Evolutionary conservation across 768 basidiomycete genomes (phyloP), one percentile per base, ranked within the genome.

Genomic region (Phaeolepiota aurea): DNA sequence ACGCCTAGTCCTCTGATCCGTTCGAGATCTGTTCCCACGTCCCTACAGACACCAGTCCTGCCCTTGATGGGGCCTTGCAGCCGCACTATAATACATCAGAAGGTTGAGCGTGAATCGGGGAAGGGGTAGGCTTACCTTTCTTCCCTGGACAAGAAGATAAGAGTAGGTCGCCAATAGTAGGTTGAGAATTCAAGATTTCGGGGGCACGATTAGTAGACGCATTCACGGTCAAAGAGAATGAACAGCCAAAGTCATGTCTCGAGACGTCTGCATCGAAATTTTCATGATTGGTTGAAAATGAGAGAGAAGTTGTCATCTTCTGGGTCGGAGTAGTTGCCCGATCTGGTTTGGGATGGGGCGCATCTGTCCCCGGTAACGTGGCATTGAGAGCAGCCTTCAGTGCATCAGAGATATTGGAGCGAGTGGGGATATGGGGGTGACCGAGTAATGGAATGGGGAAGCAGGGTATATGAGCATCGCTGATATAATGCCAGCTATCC

Each of bases 81-180:
- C 41, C 87, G 77, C 13, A 87, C 84, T 87, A 37, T 9, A 20
- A 28, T 23, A 32, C 16, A 38, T 3, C 22, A 16, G 36, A 25
- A 5, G 36, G 16, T n/a, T n/a, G 35, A 14, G 11, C 35, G 33
- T 48, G n/a, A 33, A 25, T 10, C 33, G 30, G 35, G 22, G 18
- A 15, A 33, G 14, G 20, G n/a, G 38, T 37, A 40, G 28, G 19
- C 59, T 7, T 20, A 82, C 84, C 82, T 72, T 96, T 91, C 62
- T 98, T 98, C 3, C 93, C 93, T 2, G 93, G 93, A 64, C 94
- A 97, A 4, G 87, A 91, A 4, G 87, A 90, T 21, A 97, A 59
- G 38, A 83, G 72, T 15, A 98, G 63, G 57, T 98, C 97, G n/a
- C 93, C 93, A 5, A 94, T 61, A 10, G 52, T 38, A 37, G 41